Conservation (phyloP, 805 yeast species). For the Priceomyces medius region DNA sequence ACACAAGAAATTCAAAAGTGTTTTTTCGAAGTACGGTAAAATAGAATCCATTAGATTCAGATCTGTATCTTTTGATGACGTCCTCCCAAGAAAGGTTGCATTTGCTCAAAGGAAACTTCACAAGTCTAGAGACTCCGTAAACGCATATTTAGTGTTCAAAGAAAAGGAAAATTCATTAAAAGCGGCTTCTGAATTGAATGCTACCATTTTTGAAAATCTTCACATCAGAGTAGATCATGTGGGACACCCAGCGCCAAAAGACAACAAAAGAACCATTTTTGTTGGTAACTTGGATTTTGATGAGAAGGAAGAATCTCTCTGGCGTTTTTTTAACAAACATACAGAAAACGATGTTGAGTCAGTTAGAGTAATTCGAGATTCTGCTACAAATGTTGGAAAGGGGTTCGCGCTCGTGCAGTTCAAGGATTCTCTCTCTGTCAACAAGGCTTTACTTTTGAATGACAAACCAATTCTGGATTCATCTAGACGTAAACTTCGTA, state of each 20-base stretch:
- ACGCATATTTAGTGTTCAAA: constrained; percentile 83
- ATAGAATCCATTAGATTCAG: constrained; percentile 84
- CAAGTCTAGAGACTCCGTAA: constrained; percentile 72
- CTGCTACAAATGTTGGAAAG: constrained; percentile 92
- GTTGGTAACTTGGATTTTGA: constrained; percentile 94
- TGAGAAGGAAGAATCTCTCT: constrained; percentile 84
- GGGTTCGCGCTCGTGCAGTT: constrained; percentile 97
- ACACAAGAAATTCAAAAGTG: constrained; percentile 62
- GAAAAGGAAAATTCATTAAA: constrained; percentile 49
- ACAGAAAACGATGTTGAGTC: constrained; percentile 63
- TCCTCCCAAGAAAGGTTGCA: constrained; percentile 89
- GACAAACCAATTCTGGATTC: constrained; percentile 55
- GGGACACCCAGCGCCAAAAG: constrained; percentile 87
- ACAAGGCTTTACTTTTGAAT: constrained; percentile 75
- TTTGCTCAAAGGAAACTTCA: constrained; percentile 78
- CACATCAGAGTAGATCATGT: constrained; percentile 91
- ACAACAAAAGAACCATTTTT: constrained; percentile 78
- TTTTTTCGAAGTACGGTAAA: constrained; percentile 53
- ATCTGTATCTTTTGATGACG: constrained; percentile 85
- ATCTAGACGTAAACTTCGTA: constrained; percentile 65
- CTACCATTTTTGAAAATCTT: constrained; percentile 60
- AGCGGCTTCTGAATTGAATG: constrained; percentile 57
- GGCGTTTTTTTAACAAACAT: constrained; percentile 67
- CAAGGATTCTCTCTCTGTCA: constrained; percentile 66
- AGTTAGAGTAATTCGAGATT: constrained; percentile 87